phyloP scores from a whole-genome alignment of 352 stramenopile species.

The Globisporangium nodosum region DNA sequence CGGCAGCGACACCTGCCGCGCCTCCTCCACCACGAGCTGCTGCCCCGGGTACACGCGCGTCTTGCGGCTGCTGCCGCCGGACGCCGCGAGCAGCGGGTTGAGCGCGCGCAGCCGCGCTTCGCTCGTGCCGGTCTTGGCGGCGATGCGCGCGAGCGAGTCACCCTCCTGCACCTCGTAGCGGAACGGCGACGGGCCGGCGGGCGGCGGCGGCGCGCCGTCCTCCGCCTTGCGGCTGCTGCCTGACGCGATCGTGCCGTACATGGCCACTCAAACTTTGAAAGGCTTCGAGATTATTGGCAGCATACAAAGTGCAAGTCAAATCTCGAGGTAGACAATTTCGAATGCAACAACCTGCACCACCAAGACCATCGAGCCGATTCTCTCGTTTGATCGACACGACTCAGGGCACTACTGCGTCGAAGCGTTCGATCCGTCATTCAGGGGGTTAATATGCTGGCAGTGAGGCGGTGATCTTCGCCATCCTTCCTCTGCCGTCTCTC shows the following conservation, averaged over 20 bases:
- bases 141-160: constrained; percentile 62
- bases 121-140: constrained; percentile 56
- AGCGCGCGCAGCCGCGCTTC: constrained; percentile 49
- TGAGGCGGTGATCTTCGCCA: too few relatives aligned
- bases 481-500: too few relatives aligned
- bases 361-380: too few relatives aligned
- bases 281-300: neutral
- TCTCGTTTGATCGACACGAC: too few relatives aligned
- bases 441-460: too few relatives aligned
- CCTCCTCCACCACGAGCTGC: constrained; percentile 72
- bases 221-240: constrained; percentile 15
- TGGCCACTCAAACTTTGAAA: constrained; percentile 6
- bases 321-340: too few relatives aligned
- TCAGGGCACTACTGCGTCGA: too few relatives aligned
- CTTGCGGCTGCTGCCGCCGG: constrained; percentile 38
- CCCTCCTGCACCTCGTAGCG: constrained; percentile 62
- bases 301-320: neutral
- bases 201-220: constrained; percentile 15
- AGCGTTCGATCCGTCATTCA: too few relatives aligned
- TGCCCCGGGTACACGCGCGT: constrained; percentile 53
- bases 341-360: too few relatives aligned
- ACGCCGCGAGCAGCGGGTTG: constrained; percentile 51
- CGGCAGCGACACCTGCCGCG: constrained; percentile 57
- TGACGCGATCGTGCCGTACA: constrained; percentile 50
- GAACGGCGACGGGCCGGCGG: constrained; percentile 45